Base-by-base conservation (phyloP, 306 rosid genomes). In the Begonia loranthoides region DNA sequence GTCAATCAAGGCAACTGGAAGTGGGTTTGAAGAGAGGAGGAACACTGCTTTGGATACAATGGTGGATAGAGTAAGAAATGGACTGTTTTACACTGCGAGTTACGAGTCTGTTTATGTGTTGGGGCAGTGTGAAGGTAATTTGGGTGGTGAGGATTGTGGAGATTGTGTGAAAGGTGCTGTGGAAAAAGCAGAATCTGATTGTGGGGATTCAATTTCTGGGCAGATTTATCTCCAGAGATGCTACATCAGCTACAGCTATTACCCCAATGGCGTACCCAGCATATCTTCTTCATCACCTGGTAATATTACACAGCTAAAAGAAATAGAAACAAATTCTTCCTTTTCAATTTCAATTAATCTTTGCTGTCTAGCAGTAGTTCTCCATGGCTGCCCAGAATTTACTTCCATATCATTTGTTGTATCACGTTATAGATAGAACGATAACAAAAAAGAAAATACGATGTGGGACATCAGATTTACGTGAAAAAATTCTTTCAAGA, bases 51-150 rank as follows among this genome's bases (percentile, higher is more conserved):
- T 90, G 62, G 79, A 45, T 10, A 72, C 76, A 81, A 62, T 74
- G 58, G 86, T 70, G 24, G 76, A 56, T 57, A 86, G 86, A 1
- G 76, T 90, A 12, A 76, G 73, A 63, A 76, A 59, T 40, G 59
- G 56, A 1, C 55, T 82, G 79, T 90, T 86, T 41, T 85, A 82
- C 66, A 73, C 94, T 0, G 94, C 88, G 49, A 86, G 69, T 2
- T 82, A 76, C 49, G 67, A 77, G 72, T 72, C 82, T 9, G 55
- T 90, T 6, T 90, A 82, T 55, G 94, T 76, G 45, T 55, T 86
- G 74, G 99, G 88, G 4, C 99, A 90, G 80, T 90, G 99, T 17
- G 84, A 90, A 34, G 85, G 95, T 12, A 66, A 69, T 74, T 70
- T 90, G 72, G 67, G 73, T 17, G 60, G 39, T 55, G 73, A 57